These are phyloP conservation scores for Kappamyces sp. DNA, from an alignment of 192 early-diverging fungal genomes.

Conservation along the genomic window DNA sequence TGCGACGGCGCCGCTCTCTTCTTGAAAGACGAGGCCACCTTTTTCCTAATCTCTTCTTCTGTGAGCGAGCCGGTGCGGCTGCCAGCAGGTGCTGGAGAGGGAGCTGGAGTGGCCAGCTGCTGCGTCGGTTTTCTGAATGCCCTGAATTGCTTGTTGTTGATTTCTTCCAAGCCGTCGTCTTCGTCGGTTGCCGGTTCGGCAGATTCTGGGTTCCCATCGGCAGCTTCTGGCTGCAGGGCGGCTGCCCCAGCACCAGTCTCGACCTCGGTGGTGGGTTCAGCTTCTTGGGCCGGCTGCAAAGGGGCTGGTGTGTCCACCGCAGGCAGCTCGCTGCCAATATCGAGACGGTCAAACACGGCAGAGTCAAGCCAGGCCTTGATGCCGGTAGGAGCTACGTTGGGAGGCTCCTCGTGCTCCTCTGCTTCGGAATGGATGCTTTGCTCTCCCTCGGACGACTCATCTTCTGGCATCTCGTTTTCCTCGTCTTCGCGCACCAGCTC, in stretches of 20 bases:
- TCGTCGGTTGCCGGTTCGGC: constrained; percentile 3
- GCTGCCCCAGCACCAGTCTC: not conserved
- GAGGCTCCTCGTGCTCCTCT: constrained; percentile 15
- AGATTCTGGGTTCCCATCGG: not conserved
- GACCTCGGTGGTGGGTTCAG: not conserved
- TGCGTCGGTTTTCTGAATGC: constrained; percentile 12
- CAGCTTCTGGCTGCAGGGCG: not conserved
- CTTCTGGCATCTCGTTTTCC: constrained; percentile 19
- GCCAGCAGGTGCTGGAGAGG: not conserved
- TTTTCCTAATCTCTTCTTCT: constrained; percentile 13
- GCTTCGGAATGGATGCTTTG: constrained; percentile 27
- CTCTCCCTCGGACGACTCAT: no score
- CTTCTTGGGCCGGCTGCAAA: not conserved
- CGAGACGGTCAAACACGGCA: not conserved
- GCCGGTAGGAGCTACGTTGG: not conserved
- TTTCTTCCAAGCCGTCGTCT: constrained; percentile 15
- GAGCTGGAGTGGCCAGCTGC: not conserved
- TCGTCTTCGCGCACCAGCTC: constrained; percentile 2
- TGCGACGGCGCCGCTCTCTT: not conserved
- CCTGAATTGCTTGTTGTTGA: constrained; percentile 23
- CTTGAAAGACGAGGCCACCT: constrained; percentile 8
- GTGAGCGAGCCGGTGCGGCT: not conserved
- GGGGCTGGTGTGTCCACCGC: not conserved
- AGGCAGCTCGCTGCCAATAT: not conserved
- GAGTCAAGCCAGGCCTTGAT: not conserved